Evolutionary conservation across 306 rosid species (phyloP).

Genomic region (Acacia melanoxylon): DNA sequence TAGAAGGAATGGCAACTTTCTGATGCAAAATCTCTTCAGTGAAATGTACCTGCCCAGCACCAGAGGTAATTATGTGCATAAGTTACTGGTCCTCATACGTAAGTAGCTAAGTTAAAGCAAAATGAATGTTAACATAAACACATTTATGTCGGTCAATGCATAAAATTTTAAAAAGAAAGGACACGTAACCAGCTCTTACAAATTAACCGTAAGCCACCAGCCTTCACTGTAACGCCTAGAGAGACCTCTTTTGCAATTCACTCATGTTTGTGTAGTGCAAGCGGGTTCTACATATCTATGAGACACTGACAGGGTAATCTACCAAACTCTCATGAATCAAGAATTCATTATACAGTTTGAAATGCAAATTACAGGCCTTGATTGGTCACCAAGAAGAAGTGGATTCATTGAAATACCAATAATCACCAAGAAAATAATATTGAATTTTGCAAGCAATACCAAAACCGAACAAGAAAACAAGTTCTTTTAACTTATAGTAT

Average conservation of each 20-base stretch:
- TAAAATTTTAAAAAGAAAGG: constrained; percentile 39
- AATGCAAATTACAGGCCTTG: constrained; percentile 12
- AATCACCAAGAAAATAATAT: background rate
- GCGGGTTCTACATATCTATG: constrained; percentile 83
- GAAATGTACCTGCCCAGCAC: constrained; percentile 35
- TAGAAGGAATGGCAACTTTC: constrained; percentile 12
- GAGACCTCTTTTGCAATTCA: constrained; percentile 93
- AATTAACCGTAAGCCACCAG: constrained; percentile 91
- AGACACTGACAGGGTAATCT: constrained; percentile 70
- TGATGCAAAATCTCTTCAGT: constrained; percentile 1
- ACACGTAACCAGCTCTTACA: constrained; percentile 95
- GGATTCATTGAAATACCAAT: constrained; percentile 2
- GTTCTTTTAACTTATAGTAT: background rate
- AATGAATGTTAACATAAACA: background rate
- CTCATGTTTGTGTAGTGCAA: constrained; percentile 81
- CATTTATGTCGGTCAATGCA: constrained; percentile 28
- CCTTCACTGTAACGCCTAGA: constrained; percentile 96
- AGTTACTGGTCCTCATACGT: constrained; percentile 9
- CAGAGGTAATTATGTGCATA: constrained; percentile 34
- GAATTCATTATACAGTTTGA: constrained; percentile 32
- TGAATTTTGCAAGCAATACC: background rate
- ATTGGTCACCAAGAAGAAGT: constrained; percentile 30
- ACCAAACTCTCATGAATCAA: constrained; percentile 56
- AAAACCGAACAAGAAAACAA: background rate
- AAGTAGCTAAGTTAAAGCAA: background rate